Evolutionary conservation across 805 yeast species (phyloP).

Genomic region (Lachancea quebecensis): DNA sequence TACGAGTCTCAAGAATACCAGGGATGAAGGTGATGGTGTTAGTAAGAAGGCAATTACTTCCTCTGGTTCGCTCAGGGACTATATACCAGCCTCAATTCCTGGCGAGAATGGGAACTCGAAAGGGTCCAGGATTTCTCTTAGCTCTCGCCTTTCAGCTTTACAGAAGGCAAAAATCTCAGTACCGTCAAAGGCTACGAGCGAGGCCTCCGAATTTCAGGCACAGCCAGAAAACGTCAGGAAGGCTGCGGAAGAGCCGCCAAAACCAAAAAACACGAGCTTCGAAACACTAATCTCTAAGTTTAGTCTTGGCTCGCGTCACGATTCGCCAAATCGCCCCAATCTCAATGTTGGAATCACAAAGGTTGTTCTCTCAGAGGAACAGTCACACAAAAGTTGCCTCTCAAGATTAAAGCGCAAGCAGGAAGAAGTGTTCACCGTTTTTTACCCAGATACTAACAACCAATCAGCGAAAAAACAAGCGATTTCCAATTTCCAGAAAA

Average conservation of each 20-base stretch:
- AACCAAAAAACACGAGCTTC: neutral
- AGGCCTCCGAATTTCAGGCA: neutral
- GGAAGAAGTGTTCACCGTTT: slow-evolving; percentile 27
- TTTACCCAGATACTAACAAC: slow-evolving; percentile 38
- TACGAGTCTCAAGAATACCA: too few species aligned
- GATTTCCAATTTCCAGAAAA: slow-evolving; percentile 49
- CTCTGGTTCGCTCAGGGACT: too few species aligned
- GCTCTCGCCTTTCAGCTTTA: neutral
- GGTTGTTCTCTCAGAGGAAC: neutral
- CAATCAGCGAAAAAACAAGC: slow-evolving; percentile 33
- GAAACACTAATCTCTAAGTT: neutral
- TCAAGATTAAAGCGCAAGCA: slow-evolving; percentile 19
- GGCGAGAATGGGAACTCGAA: too few species aligned
- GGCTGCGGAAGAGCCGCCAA: neutral
- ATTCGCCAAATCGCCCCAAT: neutral
- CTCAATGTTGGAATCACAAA: neutral
- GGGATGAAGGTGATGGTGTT: too few species aligned
- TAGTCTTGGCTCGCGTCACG: neutral
- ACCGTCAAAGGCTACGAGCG: neutral
- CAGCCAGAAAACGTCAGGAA: neutral
- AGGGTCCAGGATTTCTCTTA: neutral
- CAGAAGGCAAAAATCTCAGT: neutral
- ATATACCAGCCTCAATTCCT: too few species aligned
- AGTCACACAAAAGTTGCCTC: neutral
- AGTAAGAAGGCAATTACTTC: too few species aligned